phyloP scores from a whole-genome alignment of 164 flowering plant genomes.

The Tetrastigma voinierianum region DNA sequence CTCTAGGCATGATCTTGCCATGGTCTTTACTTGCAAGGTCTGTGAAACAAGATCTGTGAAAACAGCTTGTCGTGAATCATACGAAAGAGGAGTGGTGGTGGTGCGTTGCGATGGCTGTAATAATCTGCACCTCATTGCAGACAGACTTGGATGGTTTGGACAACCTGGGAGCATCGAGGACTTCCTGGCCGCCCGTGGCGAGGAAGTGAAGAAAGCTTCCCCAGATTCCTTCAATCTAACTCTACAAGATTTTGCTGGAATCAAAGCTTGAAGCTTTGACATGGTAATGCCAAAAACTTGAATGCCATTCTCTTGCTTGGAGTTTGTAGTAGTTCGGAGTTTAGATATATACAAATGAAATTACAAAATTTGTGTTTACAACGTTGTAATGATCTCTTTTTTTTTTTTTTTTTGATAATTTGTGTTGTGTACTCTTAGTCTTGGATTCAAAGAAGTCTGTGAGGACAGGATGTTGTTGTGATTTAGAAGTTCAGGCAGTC shows the following conservation, averaged over 20 bases:
- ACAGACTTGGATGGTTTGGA: conserved; percentile 90
- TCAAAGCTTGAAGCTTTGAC: conserved; percentile 11
- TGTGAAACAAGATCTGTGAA: conserved; percentile 86
- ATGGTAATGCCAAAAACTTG: background rate
- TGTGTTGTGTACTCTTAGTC: too few relatives aligned
- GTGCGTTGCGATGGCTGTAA: conserved; percentile 80
- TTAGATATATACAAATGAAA: too few relatives aligned
- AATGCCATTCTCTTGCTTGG: too few relatives aligned
- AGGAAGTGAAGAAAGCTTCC: conserved; percentile 74
- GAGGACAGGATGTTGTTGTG: too few relatives aligned
- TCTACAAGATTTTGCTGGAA: conserved; percentile 80
- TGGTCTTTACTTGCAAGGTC: conserved; percentile 91
- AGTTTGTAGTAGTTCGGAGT: too few relatives aligned
- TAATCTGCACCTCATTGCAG: conserved; percentile 86
- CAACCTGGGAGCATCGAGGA: conserved; percentile 87
- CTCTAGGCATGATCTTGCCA: conserved; percentile 71
- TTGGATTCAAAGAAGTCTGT: too few relatives aligned
- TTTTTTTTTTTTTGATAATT: too few relatives aligned
- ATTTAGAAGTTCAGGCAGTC: too few relatives aligned
- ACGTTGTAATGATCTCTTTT: too few relatives aligned
- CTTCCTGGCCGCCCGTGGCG: conserved; percentile 80
- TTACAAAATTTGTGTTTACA: too few relatives aligned
- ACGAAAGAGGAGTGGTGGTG: conserved; percentile 92
- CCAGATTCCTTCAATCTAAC: conserved; percentile 66
- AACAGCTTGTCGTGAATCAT: conserved; percentile 74